Base-by-base conservation (phyloP, 176 grass and related monocot species). In the Ensete glaucum region DNA sequence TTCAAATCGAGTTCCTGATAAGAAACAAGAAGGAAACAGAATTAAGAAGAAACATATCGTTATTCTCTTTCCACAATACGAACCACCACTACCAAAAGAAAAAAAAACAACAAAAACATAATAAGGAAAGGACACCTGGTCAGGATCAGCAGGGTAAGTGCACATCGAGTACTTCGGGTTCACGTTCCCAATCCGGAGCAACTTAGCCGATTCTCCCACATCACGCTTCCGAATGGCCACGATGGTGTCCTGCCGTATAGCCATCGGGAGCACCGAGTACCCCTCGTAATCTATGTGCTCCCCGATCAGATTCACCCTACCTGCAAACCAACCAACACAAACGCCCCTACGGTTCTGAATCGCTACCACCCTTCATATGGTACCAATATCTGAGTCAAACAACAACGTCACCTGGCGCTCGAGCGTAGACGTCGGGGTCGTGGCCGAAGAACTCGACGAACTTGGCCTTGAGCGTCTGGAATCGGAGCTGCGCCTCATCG, bases 221-320 rank as follows among this genome's bases (percentile, higher is more conserved):
- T 72, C 80, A 1, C 85, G 74, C 82, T 64, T 89, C n/a, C 88
- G 55, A 67, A 99, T 91, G 67, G 95, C 95, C 53, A 99, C 90
- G 63, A 99, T 94, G 69, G 88, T 94, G 81, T 99, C 95, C 78
- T 99, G 95, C 58, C 95, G 86, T 80, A 94, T 99, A 64, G 95
- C 95, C 95, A 99, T 99, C 65, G 95, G 95, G 62, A 99, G 84
- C 73, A 99, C 95, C 20, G 95, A 91, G 82, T 99, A 94, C 1
- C 95, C 95, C 84, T 99, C 90, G 77, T 91, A 91, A 78, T 99
- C 95, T 66, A 99, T 99, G 80, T 99, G 95, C 85, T 99, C 95
- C 56, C 95, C 90, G 26, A 99, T 99, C 23, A 99, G 81, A 73
- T 99, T 99, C 71, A 99, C 95, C 82, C 95, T 81, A 69, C 95